Evolutionary conservation across 2,329 filamentous ascomycete genomes (phyloP), one percentile per base, ranked within the genome.

Genomic region (Cladosporium halotolerans): DNA sequence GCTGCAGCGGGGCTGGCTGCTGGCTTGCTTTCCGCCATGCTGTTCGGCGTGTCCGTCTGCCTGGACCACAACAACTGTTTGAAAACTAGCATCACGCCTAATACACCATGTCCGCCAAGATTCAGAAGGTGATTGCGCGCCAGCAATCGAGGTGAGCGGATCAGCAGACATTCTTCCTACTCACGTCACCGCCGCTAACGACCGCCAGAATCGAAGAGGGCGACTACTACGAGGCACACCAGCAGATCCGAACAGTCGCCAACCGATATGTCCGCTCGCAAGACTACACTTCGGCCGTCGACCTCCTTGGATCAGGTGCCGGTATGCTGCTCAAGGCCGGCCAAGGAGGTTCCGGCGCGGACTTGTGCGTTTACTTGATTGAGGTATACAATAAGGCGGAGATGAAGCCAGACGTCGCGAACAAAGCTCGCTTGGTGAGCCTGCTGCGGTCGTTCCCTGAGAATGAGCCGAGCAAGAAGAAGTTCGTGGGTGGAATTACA

Each of bases 161-260:
- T 40, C 45, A 19, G n/a, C 53, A 7, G 23, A 28, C 23, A 28
- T 28, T 28, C 23, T 28, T 28, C 23, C 23, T 5, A 28, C 23
- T 7, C 23, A 28, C 3, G 23, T 9, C 32, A 46, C 10, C 33
- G 23, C 33, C 13, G 14, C 38, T 47, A 28, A 59, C 9, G 61
- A 34, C 56, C 45, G 36, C 54, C 65, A 88, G 89, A 72, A 96
- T 96, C 72, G 79, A 83, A 61, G 89, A 95, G 72, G 92, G 91
- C 66, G 86, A 93, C 69, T 96, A 83, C 79, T 99, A 99, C 76
- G 93, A 99, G 80, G 93, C 93, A 55, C 92, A 97, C 74, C 93
- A 99, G 73, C 93, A 99, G 76, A 89, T 96, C 61, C 89, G 93
- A 58, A 91, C 96, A 52, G 92, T 96, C 62, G 91, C 91, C 57